Conservation (phyloP, 306 rosid species). For the Malus sylvestris region DNA sequence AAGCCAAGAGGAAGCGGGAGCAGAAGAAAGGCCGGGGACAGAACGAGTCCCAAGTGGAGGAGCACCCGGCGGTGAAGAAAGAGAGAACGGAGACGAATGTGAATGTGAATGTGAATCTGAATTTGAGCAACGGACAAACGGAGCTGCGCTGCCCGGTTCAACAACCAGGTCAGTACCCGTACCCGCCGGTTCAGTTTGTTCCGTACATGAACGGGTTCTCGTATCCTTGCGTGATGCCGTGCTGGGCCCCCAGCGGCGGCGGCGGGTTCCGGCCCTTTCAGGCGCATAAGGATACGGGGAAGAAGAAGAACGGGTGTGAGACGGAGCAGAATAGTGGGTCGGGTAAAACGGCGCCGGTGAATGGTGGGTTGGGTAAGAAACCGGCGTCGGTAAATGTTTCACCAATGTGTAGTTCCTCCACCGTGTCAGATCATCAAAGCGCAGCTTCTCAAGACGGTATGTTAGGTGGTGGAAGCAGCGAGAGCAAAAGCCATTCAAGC, state of each 20-base stretch:
- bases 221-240: constrained; percentile 31
- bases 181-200: constrained; percentile 22
- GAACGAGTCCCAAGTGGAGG: not conserved
- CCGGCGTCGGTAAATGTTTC: constrained; percentile 14
- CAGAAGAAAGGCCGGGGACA: constrained; percentile 25
- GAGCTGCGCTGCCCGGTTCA: constrained; percentile 4
- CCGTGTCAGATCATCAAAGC: constrained; percentile 35
- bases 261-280: constrained; percentile 27
- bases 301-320: not conserved
- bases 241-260: constrained; percentile 14
- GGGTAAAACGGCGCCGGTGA: constrained; percentile 4
- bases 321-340: not conserved
- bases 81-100: constrained; percentile 11
- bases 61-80: constrained; percentile 17
- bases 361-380: constrained; percentile 17
- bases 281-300: not conserved
- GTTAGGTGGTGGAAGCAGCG: constrained; percentile 47
- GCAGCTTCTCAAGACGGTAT: constrained; percentile 57
- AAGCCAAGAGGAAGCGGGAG: constrained; percentile 36
- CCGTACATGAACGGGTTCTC: constrained; percentile 24
- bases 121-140: constrained; percentile 6
- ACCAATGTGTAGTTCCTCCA: constrained; percentile 46
- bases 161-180: constrained; percentile 1
- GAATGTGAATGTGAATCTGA: constrained; percentile 4
- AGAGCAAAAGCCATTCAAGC: constrained; percentile 42